These are phyloP conservation scores for Penicillium verrucosum DNA, from an alignment of 2,329 filamentous ascomycete species.

Conservation along the genomic window DNA sequence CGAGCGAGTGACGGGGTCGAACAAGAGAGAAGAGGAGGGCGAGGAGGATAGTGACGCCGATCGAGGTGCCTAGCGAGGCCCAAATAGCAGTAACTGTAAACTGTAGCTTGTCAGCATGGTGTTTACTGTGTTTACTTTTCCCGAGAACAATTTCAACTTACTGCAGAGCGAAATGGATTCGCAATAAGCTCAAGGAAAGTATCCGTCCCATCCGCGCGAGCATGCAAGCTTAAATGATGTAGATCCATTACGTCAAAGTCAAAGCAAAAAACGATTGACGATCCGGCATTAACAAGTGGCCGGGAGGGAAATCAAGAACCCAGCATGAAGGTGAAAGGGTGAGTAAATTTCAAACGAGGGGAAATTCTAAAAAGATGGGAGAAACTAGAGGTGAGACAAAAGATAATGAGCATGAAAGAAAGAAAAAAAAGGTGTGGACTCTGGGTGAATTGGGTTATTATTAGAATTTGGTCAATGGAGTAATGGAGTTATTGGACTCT, in stretches of 20 bases:
- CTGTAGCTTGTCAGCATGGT: slow-evolving; percentile 35
- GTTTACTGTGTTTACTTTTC: neutral
- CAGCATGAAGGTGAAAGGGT: slow-evolving; percentile 12
- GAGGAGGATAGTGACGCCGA: slow-evolving; percentile 70
- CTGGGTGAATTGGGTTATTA: slow-evolving; percentile 17
- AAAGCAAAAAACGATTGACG: slow-evolving; percentile 19
- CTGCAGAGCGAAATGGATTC: slow-evolving; percentile 45
- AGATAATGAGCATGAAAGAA: slow-evolving; percentile 13
- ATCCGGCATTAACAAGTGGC: slow-evolving; percentile 16
- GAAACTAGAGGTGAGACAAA: slow-evolving; percentile 18
- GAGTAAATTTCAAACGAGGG: slow-evolving; percentile 9
- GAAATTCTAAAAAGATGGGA: slow-evolving; percentile 6
- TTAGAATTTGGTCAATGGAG: slow-evolving; percentile 15
- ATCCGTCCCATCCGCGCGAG: slow-evolving; percentile 31
- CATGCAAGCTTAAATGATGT: slow-evolving; percentile 20
- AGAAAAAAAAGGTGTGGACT: slow-evolving; percentile 23
- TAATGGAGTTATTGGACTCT: neutral
- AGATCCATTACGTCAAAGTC: slow-evolving; percentile 27
- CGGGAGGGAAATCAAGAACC: slow-evolving; percentile 12
- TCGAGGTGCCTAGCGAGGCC: slow-evolving; percentile 74
- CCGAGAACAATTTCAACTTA: slow-evolving; percentile 24
- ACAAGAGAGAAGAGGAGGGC: slow-evolving; percentile 81
- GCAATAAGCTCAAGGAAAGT: slow-evolving; percentile 45
- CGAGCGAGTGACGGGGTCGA: slow-evolving; percentile 83
- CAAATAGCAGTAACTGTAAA: slow-evolving; percentile 63